Percentiles rank a stretch among this genome's conserved stretches.
Conservation (phyloP, 2,329 filamentous ascomycete genomes). For the Aureobasidium sp. region DNA sequence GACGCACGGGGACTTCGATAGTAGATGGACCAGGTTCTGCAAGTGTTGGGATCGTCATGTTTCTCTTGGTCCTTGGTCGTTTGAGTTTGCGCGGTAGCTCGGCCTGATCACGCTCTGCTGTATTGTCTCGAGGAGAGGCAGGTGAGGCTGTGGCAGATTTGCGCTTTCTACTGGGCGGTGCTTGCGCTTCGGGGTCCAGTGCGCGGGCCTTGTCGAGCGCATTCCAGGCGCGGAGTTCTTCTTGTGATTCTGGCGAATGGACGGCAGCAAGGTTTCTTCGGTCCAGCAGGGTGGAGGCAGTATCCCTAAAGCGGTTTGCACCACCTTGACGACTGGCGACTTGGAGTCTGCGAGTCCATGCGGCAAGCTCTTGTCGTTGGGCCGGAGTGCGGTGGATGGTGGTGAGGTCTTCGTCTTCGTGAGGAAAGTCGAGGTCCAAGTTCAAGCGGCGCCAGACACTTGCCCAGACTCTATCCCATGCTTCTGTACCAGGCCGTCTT, state of each 20-base stretch:
- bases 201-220: constrained; percentile 79
- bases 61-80: constrained; percentile 69
- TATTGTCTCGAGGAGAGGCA: constrained; percentile 43
- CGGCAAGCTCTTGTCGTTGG: constrained; percentile 50
- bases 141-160: constrained; percentile 70
- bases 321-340: constrained; percentile 75
- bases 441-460: constrained; percentile 73
- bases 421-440: constrained; percentile 76
- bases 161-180: constrained; percentile 52
- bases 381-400: constrained; percentile 44
- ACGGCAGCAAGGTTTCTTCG: constrained; percentile 21
- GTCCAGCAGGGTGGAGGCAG: constrained; percentile 51
- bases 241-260: constrained; percentile 46
- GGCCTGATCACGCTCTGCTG: constrained; percentile 30
- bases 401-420: constrained; percentile 52
- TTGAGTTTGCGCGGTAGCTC: constrained; percentile 77
- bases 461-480: constrained; percentile 76
- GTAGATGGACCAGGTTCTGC: constrained; percentile 25
- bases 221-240: constrained; percentile 81
- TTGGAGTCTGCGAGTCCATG: constrained; percentile 76
- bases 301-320: constrained; percentile 42
- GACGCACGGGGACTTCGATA: constrained; percentile 19
- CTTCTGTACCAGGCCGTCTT: constrained; percentile 25
- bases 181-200: constrained; percentile 43
- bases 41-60: constrained; percentile 37